Percentiles rank a stretch among this genome's conserved stretches.
These are phyloP conservation scores for Colletotrichum filicis DNA, from an alignment of 2,329 filamentous ascomycete genomes.

Conservation along the genomic window DNA sequence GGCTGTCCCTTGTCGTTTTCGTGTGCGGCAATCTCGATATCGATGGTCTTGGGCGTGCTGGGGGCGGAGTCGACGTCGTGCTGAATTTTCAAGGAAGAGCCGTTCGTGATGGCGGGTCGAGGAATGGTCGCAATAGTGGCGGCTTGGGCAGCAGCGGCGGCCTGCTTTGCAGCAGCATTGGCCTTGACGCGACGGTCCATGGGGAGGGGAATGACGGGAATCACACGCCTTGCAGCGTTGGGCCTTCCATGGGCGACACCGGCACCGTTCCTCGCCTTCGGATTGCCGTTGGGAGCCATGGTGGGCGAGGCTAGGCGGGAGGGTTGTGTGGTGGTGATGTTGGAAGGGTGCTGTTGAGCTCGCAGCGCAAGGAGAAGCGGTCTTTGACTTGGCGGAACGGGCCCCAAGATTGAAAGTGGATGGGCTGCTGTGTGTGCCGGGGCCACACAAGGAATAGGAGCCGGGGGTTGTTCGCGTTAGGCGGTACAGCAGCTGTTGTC, in stretches of 20 bases:
- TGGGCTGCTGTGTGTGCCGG: background rate
- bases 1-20: conserved; percentile 2
- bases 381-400: conserved; percentile 8
- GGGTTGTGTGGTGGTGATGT: conserved; percentile 22
- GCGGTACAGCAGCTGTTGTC: background rate
- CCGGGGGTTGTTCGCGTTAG: conserved; percentile 8
- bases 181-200: conserved; percentile 44
- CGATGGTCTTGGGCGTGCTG: conserved; percentile 28
- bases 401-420: conserved; percentile 7
- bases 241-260: conserved; percentile 30
- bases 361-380: conserved; percentile 15
- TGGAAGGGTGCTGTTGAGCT: conserved; percentile 18
- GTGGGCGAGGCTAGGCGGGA: conserved; percentile 20
- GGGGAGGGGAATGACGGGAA: conserved; percentile 52
- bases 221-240: conserved; percentile 42
- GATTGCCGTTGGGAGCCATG: conserved; percentile 34
- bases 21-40: background rate
- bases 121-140: conserved; percentile 16
- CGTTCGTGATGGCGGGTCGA: conserved; percentile 33
- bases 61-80: conserved; percentile 30
- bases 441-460: background rate
- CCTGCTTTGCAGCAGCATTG: conserved; percentile 44
- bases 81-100: conserved; percentile 36
- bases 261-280: conserved; percentile 33
- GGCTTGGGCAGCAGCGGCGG: conserved; percentile 43